Percentiles rank a stretch among this genome's conserved stretches.
These are phyloP conservation scores for Arctium lappa DNA, from an alignment of 129 eudicot species.

Conservation along the genomic window DNA sequence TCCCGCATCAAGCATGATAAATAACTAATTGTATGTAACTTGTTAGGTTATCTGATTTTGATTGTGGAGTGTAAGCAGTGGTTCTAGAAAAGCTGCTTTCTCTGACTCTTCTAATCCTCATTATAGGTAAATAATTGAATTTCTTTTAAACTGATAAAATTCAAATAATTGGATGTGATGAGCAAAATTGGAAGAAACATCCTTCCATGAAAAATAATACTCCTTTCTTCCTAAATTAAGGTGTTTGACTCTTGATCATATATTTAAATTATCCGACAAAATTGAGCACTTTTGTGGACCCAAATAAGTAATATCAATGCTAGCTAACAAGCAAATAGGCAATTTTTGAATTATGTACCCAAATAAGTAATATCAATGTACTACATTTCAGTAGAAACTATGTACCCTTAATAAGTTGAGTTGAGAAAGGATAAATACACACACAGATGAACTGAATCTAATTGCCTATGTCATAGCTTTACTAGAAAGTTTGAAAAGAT, in stretches of 20 bases:
- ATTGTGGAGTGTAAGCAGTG: not conserved
- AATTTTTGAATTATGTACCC: too few relatives aligned
- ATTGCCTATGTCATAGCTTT: too few relatives aligned
- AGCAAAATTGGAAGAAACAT: not conserved
- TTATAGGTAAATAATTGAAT: not conserved
- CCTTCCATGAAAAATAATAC: not conserved
- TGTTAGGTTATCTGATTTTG: conserved; percentile 22
- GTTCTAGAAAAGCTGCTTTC: conserved; percentile 2
- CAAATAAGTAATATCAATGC: too few relatives aligned
- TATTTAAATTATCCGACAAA: not conserved
- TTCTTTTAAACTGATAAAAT: not conserved
- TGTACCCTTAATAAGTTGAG: too few relatives aligned
- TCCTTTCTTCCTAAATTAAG: too few relatives aligned
- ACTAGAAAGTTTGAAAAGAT: too few relatives aligned
- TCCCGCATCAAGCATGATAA: conserved; percentile 8
- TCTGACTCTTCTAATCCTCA: conserved; percentile 2
- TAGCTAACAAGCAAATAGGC: too few relatives aligned
- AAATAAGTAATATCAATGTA: too few relatives aligned
- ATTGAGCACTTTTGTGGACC: too few relatives aligned
- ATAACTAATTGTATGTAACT: not conserved
- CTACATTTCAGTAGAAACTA: too few relatives aligned
- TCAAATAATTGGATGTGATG: not conserved
- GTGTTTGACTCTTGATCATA: not conserved
- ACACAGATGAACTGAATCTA: too few relatives aligned
- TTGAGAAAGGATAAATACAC: too few relatives aligned